Percentiles rank a stretch among this genome's conserved stretches.
Conservation (phyloP, 2,329 filamentous ascomycete species). For the Zalaria sp. region DNA sequence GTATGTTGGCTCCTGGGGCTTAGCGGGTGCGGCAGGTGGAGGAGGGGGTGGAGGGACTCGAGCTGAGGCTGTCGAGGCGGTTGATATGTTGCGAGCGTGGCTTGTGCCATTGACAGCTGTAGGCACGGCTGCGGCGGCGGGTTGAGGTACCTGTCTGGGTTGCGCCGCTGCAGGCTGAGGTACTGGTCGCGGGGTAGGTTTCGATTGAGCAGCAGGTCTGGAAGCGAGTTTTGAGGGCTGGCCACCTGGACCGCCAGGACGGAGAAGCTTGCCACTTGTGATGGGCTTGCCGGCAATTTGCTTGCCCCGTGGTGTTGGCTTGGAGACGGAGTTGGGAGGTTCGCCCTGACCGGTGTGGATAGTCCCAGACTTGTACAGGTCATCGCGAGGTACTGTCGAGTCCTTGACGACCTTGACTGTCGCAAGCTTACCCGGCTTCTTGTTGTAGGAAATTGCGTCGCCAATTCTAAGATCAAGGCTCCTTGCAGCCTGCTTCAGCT, state of each 20-base stretch:
- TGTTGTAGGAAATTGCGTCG: slow-evolving; percentile 86
- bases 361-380: slow-evolving; percentile 86
- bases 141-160: slow-evolving; percentile 31
- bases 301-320: slow-evolving; percentile 75
- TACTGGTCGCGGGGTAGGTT: slow-evolving; percentile 29
- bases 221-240: slow-evolving; percentile 58
- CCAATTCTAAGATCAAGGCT: slow-evolving; percentile 70
- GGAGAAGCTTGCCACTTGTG: slow-evolving; percentile 83
- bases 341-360: slow-evolving; percentile 81
- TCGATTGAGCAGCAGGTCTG: slow-evolving; percentile 35
- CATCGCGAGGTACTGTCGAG: slow-evolving; percentile 53
- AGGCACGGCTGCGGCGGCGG: slow-evolving; percentile 29
- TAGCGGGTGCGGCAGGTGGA: slow-evolving; percentile 44
- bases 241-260: slow-evolving; percentile 73
- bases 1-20: slow-evolving; percentile 58
- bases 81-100: slow-evolving; percentile 25
- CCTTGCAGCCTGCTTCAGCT: slow-evolving; percentile 67
- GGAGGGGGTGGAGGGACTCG: slow-evolving; percentile 49
- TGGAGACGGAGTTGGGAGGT: slow-evolving; percentile 66
- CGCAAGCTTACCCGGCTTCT: slow-evolving; percentile 90
- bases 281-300: slow-evolving; percentile 80
- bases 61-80: slow-evolving; percentile 23
- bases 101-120: slow-evolving; percentile 25
- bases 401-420: slow-evolving; percentile 85
- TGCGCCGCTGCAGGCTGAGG: slow-evolving; percentile 36